Evolutionary conservation across 2,329 filamentous ascomycete species (phyloP).

Genomic region (Macrophomina phaseolina): DNA sequence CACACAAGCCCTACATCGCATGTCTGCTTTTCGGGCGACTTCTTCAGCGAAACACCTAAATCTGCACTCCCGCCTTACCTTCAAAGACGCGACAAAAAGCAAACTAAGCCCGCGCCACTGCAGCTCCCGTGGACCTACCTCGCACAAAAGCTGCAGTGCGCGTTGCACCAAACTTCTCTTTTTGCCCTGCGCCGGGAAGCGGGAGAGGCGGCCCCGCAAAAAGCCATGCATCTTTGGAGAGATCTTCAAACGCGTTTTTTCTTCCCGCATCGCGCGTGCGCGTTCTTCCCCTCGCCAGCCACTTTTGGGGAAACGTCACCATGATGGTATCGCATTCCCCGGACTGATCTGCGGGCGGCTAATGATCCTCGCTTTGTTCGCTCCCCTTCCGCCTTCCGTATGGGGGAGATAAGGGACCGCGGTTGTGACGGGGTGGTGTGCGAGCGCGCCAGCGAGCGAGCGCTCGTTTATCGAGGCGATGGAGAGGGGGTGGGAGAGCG

Average conservation of each 20-base stretch:
- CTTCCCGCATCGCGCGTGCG: neutral
- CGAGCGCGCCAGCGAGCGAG: no score
- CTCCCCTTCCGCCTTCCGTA: neutral
- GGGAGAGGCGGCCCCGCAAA: neutral
- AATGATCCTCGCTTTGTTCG: neutral
- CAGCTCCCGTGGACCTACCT: no score
- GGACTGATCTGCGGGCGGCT: constrained; percentile 8
- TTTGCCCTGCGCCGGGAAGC: neutral
- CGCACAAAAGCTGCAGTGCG: no score
- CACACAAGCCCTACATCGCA: no score
- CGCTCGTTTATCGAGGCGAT: neutral
- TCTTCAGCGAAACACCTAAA: no score
- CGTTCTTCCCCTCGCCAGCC: neutral
- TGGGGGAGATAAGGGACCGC: neutral
- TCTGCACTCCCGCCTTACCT: no score
- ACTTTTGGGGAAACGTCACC: neutral
- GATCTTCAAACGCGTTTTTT: neutral
- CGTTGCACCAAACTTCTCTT: no score
- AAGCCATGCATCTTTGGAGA: neutral
- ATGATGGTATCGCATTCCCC: constrained; percentile 1
- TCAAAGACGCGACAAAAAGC: no score
- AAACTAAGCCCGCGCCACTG: no score
- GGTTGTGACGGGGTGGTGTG: neutral
- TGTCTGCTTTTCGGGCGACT: no score
- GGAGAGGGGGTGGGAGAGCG: neutral